Conservation (phyloP, 176 grass and related monocot genomes). For the Carex kokanica region DNA sequence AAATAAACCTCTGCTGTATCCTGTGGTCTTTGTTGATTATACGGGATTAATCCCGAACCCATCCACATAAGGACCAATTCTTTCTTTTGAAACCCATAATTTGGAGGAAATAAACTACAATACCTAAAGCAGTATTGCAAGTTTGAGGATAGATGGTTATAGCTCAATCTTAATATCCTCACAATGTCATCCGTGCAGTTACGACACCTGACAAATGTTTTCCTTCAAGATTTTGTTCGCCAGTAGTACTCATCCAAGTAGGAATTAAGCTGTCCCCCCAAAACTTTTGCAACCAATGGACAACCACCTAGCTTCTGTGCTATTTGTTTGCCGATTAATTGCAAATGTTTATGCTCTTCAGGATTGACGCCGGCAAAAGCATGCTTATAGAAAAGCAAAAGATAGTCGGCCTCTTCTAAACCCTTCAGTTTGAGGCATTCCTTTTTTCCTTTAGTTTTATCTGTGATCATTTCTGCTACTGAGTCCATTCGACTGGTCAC, state of each 20-base stretch:
- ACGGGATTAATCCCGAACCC: slow-evolving; percentile 34
- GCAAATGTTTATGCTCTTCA: neutral
- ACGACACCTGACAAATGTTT: slow-evolving; percentile 28
- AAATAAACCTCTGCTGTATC: slow-evolving; percentile 34
- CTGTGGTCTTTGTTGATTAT: slow-evolving; percentile 9
- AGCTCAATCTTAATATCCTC: slow-evolving; percentile 35
- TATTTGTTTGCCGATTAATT: slow-evolving; percentile 37
- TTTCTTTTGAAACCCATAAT: slow-evolving; percentile 36
- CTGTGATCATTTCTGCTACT: slow-evolving; percentile 20
- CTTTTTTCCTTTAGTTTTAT: neutral
- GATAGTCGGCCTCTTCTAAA: slow-evolving; percentile 29
- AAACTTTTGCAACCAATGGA: slow-evolving; percentile 47
- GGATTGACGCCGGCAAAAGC: slow-evolving; percentile 37
- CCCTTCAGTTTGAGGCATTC: slow-evolving; percentile 31
- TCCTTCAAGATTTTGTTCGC: slow-evolving; percentile 31
- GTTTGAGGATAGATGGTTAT: slow-evolving; percentile 38
- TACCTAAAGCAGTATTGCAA: slow-evolving; percentile 49
- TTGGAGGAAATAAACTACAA: slow-evolving; percentile 45
- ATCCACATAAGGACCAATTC: slow-evolving; percentile 48
- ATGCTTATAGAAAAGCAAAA: slow-evolving; percentile 36
- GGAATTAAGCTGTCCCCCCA: slow-evolving; percentile 35
- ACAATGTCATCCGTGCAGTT: slow-evolving; percentile 31
- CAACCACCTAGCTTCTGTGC: slow-evolving; percentile 32
- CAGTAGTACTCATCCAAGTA: slow-evolving; percentile 23
- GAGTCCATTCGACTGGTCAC: slow-evolving; percentile 38